Evolutionary conservation across 2,329 filamentous ascomycete genomes (phyloP).

Genomic region (Apiospora rasikravindrae): DNA sequence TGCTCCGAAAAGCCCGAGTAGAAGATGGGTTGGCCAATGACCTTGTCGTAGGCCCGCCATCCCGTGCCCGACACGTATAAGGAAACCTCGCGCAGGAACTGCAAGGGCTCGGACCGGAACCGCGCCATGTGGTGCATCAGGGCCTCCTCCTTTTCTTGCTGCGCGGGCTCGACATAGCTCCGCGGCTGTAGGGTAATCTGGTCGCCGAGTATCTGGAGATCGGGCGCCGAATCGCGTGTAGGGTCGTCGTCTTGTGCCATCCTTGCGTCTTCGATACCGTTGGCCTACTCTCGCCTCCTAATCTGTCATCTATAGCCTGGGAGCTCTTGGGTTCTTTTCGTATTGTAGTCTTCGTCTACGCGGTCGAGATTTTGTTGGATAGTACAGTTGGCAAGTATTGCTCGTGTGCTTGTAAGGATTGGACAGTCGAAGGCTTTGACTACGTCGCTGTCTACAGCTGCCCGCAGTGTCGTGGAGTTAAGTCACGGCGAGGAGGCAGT

Average conservation of each 20-base stretch:
- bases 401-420: too few species aligned
- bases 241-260: slow-evolving; percentile 49
- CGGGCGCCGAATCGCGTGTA: slow-evolving; percentile 65
- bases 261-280: slow-evolving; percentile 22
- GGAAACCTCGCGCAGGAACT: slow-evolving; percentile 91
- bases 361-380: background rate
- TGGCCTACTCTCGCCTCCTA: background rate
- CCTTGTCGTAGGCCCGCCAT: slow-evolving; percentile 92
- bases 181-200: slow-evolving; percentile 76
- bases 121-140: slow-evolving; percentile 84
- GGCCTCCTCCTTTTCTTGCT: slow-evolving; percentile 67
- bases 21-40: slow-evolving; percentile 91
- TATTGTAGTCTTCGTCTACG: background rate
- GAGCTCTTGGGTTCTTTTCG: background rate
- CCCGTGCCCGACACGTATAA: slow-evolving; percentile 91
- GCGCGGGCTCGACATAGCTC: slow-evolving; percentile 62
- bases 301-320: background rate
- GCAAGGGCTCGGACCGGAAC: slow-evolving; percentile 74
- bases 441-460: background rate
- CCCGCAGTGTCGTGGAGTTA: background rate
- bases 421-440: too few species aligned
- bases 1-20: slow-evolving; percentile 91
- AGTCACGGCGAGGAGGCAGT: background rate
- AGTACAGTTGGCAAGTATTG: background rate
- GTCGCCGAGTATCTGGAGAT: slow-evolving; percentile 77